Base-by-base conservation (phyloP, 169 alveolate genomes). In the Cryptosporidium andersoni region DNA sequence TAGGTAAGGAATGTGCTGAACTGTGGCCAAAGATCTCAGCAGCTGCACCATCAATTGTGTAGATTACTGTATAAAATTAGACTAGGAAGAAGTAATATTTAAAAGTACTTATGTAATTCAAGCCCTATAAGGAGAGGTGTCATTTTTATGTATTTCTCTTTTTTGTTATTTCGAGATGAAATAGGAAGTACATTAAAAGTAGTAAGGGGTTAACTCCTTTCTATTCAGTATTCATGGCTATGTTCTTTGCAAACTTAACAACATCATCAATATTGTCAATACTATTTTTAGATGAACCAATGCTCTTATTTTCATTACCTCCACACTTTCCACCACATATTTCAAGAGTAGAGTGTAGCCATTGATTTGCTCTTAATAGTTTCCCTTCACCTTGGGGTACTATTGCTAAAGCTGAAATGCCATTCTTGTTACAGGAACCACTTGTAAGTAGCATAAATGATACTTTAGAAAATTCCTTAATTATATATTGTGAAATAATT, bases 1-100 rank as follows among this genome's bases (percentile, higher is more conserved):
- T 98, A 88, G 99, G 98, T 64, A 97, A 98, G 93, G 99, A 98
- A 91, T 97, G 99, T 90, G 99, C 99, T 14, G 99, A 98, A 90
- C 89, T 98, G 63, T 98, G 99, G 99, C 99, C 99, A 64, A 98
- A 97, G 94, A 96, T 98, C 81, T 96, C 99, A 43, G 96, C 99
- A 40, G 97, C 98, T 55, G 98, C 99, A 43, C 98, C 99, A 40
- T 97, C 99, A 48, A 97, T 97, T 82, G 97, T 97, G 89, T 98
- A 96, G 95, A 65, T 60, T 16, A 8, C 1, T 49, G 12, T 25
- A 25, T 25, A 25, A 25, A 25, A 25, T 25, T 25, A 25, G 25
- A 25, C 25, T 25, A 25, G 25, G 25, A 25, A 25, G 25, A 25
- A 0, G 25, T 25, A 25, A 25, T 25, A 25, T 25, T 25, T 25